These are phyloP conservation scores for Pyrenochaeta sp. DNA, from an alignment of 2,329 filamentous ascomycete species.

Conservation along the genomic window DNA sequence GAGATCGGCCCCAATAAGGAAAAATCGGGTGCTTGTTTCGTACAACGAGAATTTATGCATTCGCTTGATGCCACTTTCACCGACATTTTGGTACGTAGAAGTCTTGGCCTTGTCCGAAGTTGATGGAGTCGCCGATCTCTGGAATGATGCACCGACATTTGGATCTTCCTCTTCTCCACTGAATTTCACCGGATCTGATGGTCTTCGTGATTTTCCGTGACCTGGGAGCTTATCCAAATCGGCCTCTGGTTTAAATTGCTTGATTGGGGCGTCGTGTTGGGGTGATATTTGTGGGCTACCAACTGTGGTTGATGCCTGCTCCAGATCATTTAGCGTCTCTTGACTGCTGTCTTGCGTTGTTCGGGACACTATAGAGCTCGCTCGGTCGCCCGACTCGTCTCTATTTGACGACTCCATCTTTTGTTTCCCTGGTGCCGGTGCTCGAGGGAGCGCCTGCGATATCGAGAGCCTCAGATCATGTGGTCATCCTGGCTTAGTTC, in stretches of 20 bases:
- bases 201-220: constrained; percentile 34
- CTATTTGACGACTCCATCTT: constrained; percentile 32
- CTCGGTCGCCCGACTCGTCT: constrained; percentile 29
- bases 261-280: constrained; percentile 32
- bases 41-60: constrained; percentile 99
- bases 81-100: constrained; percentile 51
- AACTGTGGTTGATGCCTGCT: constrained; percentile 34
- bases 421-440: not conserved
- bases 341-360: constrained; percentile 33
- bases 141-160: constrained; percentile 47
- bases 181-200: constrained; percentile 43
- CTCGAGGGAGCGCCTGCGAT: not conserved
- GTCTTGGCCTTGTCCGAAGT: constrained; percentile 47
- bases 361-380: constrained; percentile 31
- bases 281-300: constrained; percentile 31
- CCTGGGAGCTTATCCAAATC: constrained; percentile 39
- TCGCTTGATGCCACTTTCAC: constrained; percentile 52
- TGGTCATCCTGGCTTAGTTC: not conserved
- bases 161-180: constrained; percentile 53
- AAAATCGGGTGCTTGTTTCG: constrained; percentile 91
- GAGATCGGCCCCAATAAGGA: constrained; percentile 91
- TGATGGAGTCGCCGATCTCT: constrained; percentile 49
- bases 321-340: constrained; percentile 35
- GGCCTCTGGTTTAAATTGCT: constrained; percentile 40
- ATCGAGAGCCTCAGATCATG: not conserved